These are phyloP conservation scores for Micractinium sp. DNA, from an alignment of 139 green algal species.

Conservation along the genomic window DNA sequence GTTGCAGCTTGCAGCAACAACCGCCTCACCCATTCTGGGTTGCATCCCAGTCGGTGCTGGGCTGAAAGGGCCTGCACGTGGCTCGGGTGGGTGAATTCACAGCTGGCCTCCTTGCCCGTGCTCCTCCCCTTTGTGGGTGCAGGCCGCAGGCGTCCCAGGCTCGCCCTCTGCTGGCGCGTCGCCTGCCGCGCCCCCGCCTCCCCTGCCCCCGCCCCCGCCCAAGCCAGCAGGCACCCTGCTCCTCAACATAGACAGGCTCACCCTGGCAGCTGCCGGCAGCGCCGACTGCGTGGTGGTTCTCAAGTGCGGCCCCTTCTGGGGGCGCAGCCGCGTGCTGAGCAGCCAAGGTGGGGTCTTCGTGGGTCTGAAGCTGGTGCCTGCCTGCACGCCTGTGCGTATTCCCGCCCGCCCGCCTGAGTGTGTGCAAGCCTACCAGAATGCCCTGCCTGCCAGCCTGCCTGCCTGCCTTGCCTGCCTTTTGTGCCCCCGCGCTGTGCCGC, in stretches of 20 bases:
- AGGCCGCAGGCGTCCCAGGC: neutral
- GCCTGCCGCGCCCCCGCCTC: neutral
- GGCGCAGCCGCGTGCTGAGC: constrained; percentile 2
- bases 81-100: neutral
- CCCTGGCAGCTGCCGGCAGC: neutral
- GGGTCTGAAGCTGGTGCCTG: neutral
- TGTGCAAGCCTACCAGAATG: neutral
- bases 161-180: neutral
- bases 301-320: constrained; percentile 51
- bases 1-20: no score
- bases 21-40: no score
- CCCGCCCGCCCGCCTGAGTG: no score
- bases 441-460: neutral
- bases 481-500: neutral
- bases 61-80: no score
- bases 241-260: neutral
- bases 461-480: neutral
- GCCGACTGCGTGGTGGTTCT: constrained; percentile 35
- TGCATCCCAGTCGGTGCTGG: neutral
- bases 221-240: constrained; percentile 6
- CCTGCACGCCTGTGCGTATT: neutral
- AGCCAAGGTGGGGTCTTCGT: neutral
- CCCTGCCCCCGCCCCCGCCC: neutral
- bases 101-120: neutral
- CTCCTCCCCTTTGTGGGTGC: neutral